phyloP scores from a whole-genome alignment of 1,284 basidiomycete genomes.

The Moesziomyces sp. region DNA sequence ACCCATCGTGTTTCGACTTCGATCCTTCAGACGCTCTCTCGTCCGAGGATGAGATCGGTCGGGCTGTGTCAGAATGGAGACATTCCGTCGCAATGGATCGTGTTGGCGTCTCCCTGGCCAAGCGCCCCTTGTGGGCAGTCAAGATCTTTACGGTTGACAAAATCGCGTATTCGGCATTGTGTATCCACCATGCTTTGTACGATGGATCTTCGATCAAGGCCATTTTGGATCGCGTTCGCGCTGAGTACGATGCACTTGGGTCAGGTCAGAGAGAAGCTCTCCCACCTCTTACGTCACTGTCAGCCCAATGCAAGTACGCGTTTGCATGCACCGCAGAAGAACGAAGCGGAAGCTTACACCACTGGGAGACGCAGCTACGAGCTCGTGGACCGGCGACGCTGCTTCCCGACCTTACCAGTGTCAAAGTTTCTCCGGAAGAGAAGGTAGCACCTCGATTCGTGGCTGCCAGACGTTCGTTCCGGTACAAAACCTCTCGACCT shows the following conservation, averaged over 20 bases:
- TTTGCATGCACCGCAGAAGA: slow-evolving; percentile 3
- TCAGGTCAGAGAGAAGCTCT: neutral
- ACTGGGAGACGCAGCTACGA: slow-evolving; percentile 9
- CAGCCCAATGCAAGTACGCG: slow-evolving; percentile 2
- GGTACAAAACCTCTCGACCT: neutral
- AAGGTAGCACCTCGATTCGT: neutral
- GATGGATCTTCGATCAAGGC: slow-evolving; percentile 15
- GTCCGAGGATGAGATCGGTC: neutral
- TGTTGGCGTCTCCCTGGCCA: neutral
- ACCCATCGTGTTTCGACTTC: slow-evolving; percentile 1
- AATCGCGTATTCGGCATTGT: slow-evolving; percentile 4
- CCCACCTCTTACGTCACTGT: neutral
- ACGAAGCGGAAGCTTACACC: slow-evolving; percentile 1
- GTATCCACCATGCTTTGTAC: slow-evolving; percentile 23
- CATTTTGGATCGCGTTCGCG: slow-evolving; percentile 11
- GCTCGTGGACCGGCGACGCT: slow-evolving; percentile 10
- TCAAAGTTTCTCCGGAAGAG: slow-evolving; percentile 1
- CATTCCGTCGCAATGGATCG: slow-evolving; percentile 3
- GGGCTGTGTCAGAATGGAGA: slow-evolving; percentile 4
- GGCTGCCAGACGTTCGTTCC: neutral
- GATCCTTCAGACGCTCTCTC: neutral
- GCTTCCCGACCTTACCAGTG: slow-evolving; percentile 13
- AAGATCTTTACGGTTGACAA: neutral
- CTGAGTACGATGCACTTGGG: slow-evolving; percentile 8
- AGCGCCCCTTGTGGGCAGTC: slow-evolving; percentile 7